Evolutionary conservation across 1,284 basidiomycete genomes (phyloP), one percentile per base, ranked within the genome.

Genomic region (Kwoniella shivajii): DNA sequence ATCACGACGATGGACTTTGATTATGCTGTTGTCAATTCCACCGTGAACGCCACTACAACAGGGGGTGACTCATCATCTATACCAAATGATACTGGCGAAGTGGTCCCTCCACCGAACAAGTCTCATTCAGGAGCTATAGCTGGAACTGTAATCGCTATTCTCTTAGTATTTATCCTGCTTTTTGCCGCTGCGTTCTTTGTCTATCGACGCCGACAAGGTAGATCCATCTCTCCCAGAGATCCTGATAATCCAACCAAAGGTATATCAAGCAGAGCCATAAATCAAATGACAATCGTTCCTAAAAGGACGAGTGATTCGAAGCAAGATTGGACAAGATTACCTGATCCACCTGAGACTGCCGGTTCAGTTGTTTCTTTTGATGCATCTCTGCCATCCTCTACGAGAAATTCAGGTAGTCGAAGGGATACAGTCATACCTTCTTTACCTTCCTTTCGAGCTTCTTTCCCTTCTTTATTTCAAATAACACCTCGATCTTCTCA

Each of bases 1-100:
- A 61, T 57, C 6, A 54, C 31, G 5, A 45, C 41, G 10, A 42
- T 62, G 4, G 56, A 61, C 36, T 48, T 67, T 34, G 63, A 63
- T 42, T 64, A 61, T 31, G 60, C 54, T 14, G 31, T 63, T 5
- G 60, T 63, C 31, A 53, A 53, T 24, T 53, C 51, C n/a, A 53
- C 41, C 4, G 38, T 53, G 33, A 51, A 51, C 14, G 29, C 43
- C 37, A 34, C 14, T 26, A 50, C 29, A 46, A 53, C 16, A 11
- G 31, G 29, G 7, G 10, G 6, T 9, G 20, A 26, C 13, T 7
- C 45, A 10, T 13, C 27, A 20, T 4, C 13, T 22, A 29, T 14
- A 4, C 36, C 31, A 24, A 22, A 11, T n/a, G 11, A 7, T 30
- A 30, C 13, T n/a, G 20, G 10, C 24, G n/a, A 24, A 22, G 14